A percentile compares a stretch with the other conserved stretches of the same genome.
Conservation (phyloP, 2,329 filamentous ascomycete genomes). For the Microcyclosporella mali region DNA sequence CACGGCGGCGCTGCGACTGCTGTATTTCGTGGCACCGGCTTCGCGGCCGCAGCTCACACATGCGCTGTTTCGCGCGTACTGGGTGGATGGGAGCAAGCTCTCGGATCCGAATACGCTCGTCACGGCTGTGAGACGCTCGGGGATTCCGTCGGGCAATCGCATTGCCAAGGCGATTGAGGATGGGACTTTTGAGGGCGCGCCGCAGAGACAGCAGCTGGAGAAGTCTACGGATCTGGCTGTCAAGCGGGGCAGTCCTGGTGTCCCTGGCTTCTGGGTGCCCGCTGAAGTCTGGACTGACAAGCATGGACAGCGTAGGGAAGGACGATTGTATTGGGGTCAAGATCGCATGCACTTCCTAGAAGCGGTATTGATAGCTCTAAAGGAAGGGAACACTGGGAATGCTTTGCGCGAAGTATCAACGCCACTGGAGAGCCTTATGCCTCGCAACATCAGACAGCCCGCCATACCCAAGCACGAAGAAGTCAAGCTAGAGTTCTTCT, state of each 20-base stretch:
- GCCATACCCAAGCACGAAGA: slow-evolving; percentile 8
- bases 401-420: slow-evolving; percentile 7
- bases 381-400: slow-evolving; percentile 10
- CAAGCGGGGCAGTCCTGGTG: slow-evolving; percentile 17
- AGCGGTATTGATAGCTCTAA: slow-evolving; percentile 13
- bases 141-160: slow-evolving; percentile 1
- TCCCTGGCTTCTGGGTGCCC: slow-evolving; percentile 18
- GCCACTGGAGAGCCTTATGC: slow-evolving; percentile 8
- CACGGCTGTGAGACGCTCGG: slow-evolving; percentile 9
- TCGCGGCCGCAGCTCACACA: slow-evolving; percentile 13
- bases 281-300: slow-evolving; percentile 15
- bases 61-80: slow-evolving; percentile 17
- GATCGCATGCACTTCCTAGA: slow-evolving; percentile 22
- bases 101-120: slow-evolving; percentile 8
- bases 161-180: slow-evolving; percentile 14
- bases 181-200: slow-evolving; percentile 14
- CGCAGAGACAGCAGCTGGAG: slow-evolving; percentile 12
- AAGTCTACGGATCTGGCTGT: slow-evolving; percentile 17
- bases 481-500: slow-evolving; percentile 22
- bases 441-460: slow-evolving; percentile 1
- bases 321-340: slow-evolving; percentile 22
- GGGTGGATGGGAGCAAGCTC: slow-evolving; percentile 17
- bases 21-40: slow-evolving; percentile 12
- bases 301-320: slow-evolving; percentile 6
- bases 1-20: slow-evolving; percentile 15